Evolutionary conservation across 2,329 filamentous ascomycete species (phyloP), one percentile per base, ranked within the genome.

Genomic region (Sarocladiaceae sp.): DNA sequence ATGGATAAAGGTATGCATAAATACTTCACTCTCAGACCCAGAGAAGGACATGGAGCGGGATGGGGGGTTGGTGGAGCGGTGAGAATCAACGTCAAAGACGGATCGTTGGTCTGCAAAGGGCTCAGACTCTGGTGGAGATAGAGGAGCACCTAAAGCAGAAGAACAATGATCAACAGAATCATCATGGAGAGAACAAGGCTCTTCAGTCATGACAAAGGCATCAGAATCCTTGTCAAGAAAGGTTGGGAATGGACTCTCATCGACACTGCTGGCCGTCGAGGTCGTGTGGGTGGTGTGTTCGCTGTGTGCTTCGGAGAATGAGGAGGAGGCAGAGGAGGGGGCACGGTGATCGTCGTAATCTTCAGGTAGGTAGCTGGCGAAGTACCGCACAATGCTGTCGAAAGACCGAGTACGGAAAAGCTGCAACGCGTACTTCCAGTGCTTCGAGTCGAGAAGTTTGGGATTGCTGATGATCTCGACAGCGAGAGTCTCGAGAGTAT

Each of bases 401-500:
- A 82, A 75, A 2, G 78, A 82, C 59, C 71, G 76, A 10, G 79
- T 79, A 13, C 80, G 76, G 61, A 83, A 83, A 52, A 83, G 75
- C 61, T 83, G 79, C 25, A 82, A 62, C 23, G 80, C 80, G 57
- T 76, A 67, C 57, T 79, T 73, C 80, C 80, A 83, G 67, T 82
- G 79, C 17, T 79, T 71, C 46, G 77, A 79, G 53, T 77, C 79
- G 66, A 83, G 78, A 57, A 83, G 70, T 52, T 71, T 71, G 15
- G 80, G 79, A 66, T 82, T 82, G 61, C 75, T 78, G 57, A 83
- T 79, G 62, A 83, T 83, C 66, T 83, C 79, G 58, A 80, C 67
- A n/a, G 79, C 77, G 47, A 80, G 77, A 46, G 77, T 77, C 60
- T 82, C 75, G 53, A 83, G 73, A 48, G 72, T 75, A 47, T 77